These are phyloP conservation scores for Gossypium thurberi DNA, from an alignment of 345 rosid species.

Conservation along the genomic window DNA sequence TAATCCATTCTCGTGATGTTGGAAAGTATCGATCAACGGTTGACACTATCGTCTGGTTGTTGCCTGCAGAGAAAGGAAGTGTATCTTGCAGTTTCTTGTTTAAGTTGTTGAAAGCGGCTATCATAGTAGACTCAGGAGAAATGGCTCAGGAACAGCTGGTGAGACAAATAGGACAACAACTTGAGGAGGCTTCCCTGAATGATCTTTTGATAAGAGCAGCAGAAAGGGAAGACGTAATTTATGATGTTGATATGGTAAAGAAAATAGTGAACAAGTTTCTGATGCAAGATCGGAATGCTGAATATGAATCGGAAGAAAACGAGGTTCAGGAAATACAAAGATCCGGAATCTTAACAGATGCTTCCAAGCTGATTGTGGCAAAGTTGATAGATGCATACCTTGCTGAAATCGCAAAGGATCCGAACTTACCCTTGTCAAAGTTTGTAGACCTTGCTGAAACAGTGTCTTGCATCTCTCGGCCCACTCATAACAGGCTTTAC, in stretches of 20 bases:
- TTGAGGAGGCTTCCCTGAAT: slow-evolving; percentile 59
- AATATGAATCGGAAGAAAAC: slow-evolving; percentile 33
- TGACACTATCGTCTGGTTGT: slow-evolving; percentile 51
- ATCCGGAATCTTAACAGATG: slow-evolving; percentile 63
- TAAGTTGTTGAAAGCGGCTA: slow-evolving; percentile 69
- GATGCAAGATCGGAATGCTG: slow-evolving; percentile 42
- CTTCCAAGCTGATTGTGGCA: slow-evolving; percentile 81
- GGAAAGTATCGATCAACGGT: slow-evolving; percentile 43
- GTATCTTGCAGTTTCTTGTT: slow-evolving; percentile 73
- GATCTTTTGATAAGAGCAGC: slow-evolving; percentile 56
- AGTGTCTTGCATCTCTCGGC: slow-evolving; percentile 55
- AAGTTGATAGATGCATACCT: slow-evolving; percentile 74
- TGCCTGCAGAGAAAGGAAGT: slow-evolving; percentile 62
- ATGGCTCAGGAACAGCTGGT: slow-evolving; percentile 39
- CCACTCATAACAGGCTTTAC: slow-evolving; percentile 74
- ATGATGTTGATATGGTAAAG: slow-evolving; percentile 52
- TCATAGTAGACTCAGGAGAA: slow-evolving; percentile 43
- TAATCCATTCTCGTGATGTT: slow-evolving; percentile 39
- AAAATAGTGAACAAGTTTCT: slow-evolving; percentile 54
- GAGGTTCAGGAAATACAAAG: slow-evolving; percentile 37
- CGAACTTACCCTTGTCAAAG: slow-evolving; percentile 40
- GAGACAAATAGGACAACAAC: slow-evolving; percentile 58
- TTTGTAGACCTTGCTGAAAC: slow-evolving; percentile 64
- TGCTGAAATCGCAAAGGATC: slow-evolving; percentile 71
- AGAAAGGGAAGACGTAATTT: slow-evolving; percentile 45